These are phyloP conservation scores for Golubevia pallescens DNA, from an alignment of 1,284 basidiomycete genomes.

Conservation along the genomic window DNA sequence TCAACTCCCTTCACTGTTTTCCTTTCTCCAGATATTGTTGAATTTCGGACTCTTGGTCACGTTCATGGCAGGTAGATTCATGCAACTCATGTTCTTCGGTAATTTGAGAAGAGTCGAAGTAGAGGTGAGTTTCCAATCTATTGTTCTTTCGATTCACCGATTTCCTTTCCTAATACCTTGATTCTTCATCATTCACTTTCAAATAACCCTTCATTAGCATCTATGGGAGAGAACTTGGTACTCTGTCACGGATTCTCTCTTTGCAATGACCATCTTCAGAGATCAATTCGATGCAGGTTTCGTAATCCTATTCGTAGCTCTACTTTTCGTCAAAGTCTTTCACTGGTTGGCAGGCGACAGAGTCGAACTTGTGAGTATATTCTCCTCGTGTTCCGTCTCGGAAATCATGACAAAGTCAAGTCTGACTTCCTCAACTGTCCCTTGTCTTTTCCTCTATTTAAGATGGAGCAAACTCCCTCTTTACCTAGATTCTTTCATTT, in stretches of 20 bases:
- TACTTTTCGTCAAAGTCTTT: constrained; percentile 95
- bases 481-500: constrained; percentile 82
- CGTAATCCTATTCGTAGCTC: constrained; percentile 85
- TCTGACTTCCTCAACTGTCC: too few species aligned
- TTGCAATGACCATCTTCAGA: constrained; percentile 95
- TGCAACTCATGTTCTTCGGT: constrained; percentile 92
- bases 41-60: constrained; percentile 86
- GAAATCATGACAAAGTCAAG: too few species aligned
- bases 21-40: constrained; percentile 76
- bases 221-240: constrained; percentile 96
- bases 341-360: constrained; percentile 95
- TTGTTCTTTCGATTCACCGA: constrained; percentile 7
- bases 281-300: constrained; percentile 68
- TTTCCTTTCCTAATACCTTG: constrained; percentile 8
- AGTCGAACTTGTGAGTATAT: constrained; percentile 82
- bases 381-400: neutral
- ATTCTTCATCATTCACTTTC: constrained; percentile 56
- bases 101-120: constrained; percentile 84
- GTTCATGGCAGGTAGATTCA: constrained; percentile 75
- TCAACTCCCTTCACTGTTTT: neutral
- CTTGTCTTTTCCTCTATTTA: neutral
- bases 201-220: constrained; percentile 67
- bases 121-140: constrained; percentile 84
- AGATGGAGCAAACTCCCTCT: constrained; percentile 94
- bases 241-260: constrained; percentile 91